These are phyloP conservation scores for Thermomucor indicae-seudaticae DNA, from an alignment of 371 early-diverging fungal species.

Conservation along the genomic window DNA sequence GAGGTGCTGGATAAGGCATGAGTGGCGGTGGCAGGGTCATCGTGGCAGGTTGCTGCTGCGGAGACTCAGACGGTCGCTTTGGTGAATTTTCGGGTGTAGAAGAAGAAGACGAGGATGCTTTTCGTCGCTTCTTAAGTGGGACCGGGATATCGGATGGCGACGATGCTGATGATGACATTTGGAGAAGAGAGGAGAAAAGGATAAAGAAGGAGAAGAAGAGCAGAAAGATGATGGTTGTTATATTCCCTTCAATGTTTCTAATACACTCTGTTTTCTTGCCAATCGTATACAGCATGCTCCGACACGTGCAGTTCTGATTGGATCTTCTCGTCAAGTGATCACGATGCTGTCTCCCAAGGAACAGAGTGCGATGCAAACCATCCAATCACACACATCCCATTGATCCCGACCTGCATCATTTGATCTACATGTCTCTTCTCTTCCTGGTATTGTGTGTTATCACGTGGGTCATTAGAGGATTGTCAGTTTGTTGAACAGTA, in stretches of 20 bases:
- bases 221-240: slow-evolving; percentile 3
- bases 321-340: neutral
- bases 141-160: slow-evolving; percentile 1
- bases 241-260: neutral
- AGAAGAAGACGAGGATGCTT: slow-evolving; percentile 1
- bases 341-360: neutral
- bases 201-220: slow-evolving; percentile 1
- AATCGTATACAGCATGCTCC: slow-evolving; percentile 3
- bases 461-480: too few relatives aligned
- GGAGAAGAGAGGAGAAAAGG: neutral
- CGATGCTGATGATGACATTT: neutral
- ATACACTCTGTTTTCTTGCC: slow-evolving; percentile 5
- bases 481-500: too few relatives aligned
- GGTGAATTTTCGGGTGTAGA: neutral
- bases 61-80: neutral
- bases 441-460: too few relatives aligned
- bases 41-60: slow-evolving; percentile 5
- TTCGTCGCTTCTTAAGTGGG: slow-evolving; percentile 13
- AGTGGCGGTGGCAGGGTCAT: slow-evolving; percentile 11
- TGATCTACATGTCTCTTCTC: too few relatives aligned
- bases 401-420: too few relatives aligned
- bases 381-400: neutral
- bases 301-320: slow-evolving; percentile 16
- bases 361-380: neutral
- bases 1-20: slow-evolving; percentile 5